These are phyloP conservation scores for Groenewaldozyma sp. DNA, from an alignment of 1,139 yeast genomes.

Conservation along the genomic window DNA sequence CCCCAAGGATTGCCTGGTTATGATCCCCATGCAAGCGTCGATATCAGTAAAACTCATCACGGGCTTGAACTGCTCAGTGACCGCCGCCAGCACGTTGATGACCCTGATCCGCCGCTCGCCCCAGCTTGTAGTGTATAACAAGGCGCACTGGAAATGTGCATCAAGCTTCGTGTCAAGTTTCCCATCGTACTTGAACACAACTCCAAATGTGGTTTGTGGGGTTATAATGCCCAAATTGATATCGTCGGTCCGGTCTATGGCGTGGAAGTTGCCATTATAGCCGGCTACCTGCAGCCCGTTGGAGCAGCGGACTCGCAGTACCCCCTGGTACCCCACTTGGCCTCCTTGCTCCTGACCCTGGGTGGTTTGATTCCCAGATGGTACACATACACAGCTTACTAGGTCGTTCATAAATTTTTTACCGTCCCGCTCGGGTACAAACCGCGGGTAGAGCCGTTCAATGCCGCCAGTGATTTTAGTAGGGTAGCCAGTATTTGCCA, in stretches of 20 bases:
- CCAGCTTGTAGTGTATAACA: conserved; percentile 66
- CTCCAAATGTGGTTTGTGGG: conserved; percentile 59
- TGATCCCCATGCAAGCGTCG: conserved; percentile 65
- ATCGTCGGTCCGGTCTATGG: conserved; percentile 23
- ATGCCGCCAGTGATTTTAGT: conserved; percentile 67
- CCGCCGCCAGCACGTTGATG: conserved; percentile 72
- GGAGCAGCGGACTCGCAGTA: conserved; percentile 78
- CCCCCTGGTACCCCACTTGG: conserved; percentile 65
- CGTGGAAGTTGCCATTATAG: conserved; percentile 53
- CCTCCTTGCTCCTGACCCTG: too few species aligned
- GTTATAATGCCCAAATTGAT: conserved; percentile 58
- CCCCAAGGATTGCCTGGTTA: conserved; percentile 60
- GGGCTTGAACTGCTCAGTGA: conserved; percentile 62
- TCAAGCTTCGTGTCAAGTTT: conserved; percentile 62
- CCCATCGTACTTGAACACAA: conserved; percentile 70
- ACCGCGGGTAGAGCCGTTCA: conserved; percentile 56
- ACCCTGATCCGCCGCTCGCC: conserved; percentile 83
- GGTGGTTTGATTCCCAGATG: too few species aligned
- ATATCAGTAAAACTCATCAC: conserved; percentile 79
- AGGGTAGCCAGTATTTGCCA: conserved; percentile 64
- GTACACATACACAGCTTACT: conserved; percentile 22
- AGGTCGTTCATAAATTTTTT: conserved; percentile 54
- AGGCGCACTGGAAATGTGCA: conserved; percentile 86
- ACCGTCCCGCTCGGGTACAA: conserved; percentile 64
- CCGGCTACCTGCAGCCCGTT: conserved; percentile 78